Percentiles rank a stretch among this genome's conserved stretches.
Evolutionary conservation across 306 rosid genomes (phyloP).

Genomic region (Pyrus pyrifolia): DNA sequence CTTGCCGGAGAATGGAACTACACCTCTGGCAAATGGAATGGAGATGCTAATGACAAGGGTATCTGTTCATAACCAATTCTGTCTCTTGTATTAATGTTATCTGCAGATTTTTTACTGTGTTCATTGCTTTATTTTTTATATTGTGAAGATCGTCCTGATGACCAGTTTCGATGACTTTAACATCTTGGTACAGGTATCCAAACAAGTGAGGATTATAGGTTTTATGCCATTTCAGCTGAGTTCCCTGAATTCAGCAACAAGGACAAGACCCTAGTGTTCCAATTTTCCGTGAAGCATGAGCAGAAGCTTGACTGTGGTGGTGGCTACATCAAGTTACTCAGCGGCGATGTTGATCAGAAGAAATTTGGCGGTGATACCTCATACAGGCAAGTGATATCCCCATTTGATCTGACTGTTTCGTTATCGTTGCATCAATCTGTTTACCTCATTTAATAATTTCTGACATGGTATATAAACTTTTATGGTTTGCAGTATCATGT

Average conservation of each 20-base stretch:
- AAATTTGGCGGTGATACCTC: constrained; percentile 95
- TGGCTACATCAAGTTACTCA: constrained; percentile 93
- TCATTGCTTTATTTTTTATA: background rate
- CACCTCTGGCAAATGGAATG: constrained; percentile 94
- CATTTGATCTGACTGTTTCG: background rate
- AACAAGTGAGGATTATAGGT: constrained; percentile 93
- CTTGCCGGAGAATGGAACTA: constrained; percentile 92
- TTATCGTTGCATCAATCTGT: background rate
- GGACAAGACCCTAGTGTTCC: constrained; percentile 80
- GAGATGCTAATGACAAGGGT: constrained; percentile 87
- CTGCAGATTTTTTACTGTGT: background rate
- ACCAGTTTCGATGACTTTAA: background rate
- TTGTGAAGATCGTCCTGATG: background rate
- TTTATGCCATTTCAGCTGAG: constrained; percentile 94
- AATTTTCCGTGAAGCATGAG: constrained; percentile 92
- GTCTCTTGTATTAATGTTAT: background rate
- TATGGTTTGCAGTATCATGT: constrained; percentile 73
- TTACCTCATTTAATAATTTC: background rate
- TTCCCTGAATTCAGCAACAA: constrained; percentile 95
- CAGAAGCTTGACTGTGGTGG: constrained; percentile 99
- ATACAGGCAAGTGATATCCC: constrained; percentile 60
- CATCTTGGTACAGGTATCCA: constrained; percentile 64
- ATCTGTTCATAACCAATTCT: background rate
- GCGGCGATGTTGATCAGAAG: constrained; percentile 92
- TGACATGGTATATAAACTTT: constrained; percentile 12